Evolutionary conservation across 2,329 filamentous ascomycete species (phyloP).

Genomic region (Hypoxylon sp.): DNA sequence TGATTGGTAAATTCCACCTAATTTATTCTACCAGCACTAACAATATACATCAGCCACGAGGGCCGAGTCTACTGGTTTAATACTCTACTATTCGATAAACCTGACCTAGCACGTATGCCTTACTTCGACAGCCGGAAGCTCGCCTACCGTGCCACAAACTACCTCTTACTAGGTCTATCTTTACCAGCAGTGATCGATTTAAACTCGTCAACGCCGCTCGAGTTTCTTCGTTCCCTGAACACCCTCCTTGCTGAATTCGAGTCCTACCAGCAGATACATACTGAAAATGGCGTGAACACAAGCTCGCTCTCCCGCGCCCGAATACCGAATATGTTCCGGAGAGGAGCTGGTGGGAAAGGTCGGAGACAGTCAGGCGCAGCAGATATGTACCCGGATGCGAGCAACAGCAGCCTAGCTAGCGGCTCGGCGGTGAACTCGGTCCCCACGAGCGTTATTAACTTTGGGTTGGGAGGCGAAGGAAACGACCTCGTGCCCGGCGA

Average conservation of each 20-base stretch:
- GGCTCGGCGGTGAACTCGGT: conserved; percentile 53
- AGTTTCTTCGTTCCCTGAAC: conserved; percentile 90
- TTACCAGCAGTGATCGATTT: conserved; percentile 92
- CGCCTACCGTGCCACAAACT: conserved; percentile 91
- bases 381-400: conserved; percentile 52
- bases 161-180: conserved; percentile 91
- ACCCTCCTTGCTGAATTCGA: conserved; percentile 92
- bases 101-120: conserved; percentile 84
- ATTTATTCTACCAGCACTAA: background rate
- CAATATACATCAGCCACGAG: conserved; percentile 76
- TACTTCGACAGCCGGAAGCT: conserved; percentile 89
- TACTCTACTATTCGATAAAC: conserved; percentile 89
- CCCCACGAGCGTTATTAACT: conserved; percentile 67
- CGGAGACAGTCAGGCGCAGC: conserved; percentile 67
- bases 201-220: conserved; percentile 81
- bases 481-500: conserved; percentile 83
- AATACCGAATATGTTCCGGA: conserved; percentile 87
- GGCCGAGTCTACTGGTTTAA: conserved; percentile 99
- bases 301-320: conserved; percentile 82
- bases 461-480: conserved; percentile 67
- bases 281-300: conserved; percentile 78
- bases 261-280: conserved; percentile 89
- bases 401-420: conserved; percentile 40
- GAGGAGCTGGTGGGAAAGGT: conserved; percentile 72
- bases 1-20: conserved; percentile 42